Base-by-base conservation (phyloP, 306 rosid species). In the Psophocarpus tetragonolobus region DNA sequence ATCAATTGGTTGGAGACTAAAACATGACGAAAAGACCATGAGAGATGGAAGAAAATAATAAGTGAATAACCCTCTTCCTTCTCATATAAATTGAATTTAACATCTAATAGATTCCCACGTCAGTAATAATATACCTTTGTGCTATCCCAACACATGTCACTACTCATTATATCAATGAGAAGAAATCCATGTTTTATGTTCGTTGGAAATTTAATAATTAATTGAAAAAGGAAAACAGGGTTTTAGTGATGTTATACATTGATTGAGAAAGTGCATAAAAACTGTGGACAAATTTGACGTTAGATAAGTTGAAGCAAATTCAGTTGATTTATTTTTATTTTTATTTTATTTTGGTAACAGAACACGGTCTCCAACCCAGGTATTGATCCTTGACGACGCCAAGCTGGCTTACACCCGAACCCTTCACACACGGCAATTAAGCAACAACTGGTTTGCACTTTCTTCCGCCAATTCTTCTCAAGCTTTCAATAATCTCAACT, bases 371-470 rank as follows among this genome's bases (percentile, higher is more conserved):
- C 76, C 80, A 75, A 57, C 84, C 80, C 80, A 74, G 84, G 57
- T 15, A 42, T 57, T 15, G 33, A 45, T 65, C 47, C 14, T n/a
- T 65, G 32, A 10, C 32, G 18, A 35, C n/a, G 70, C 53, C 73
- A 38, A 79, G 84, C 86, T 85, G 88, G 78, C 48, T 67, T 54
- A 78, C 85, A 85, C 76, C 73, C 63, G 23, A 26, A 51, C 47
- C 74, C 83, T 77, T 27, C 53, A 81, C 83, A 85, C 75, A 33
- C 71, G 61, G 71, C 51, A 65, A 39, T 71, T 77, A 71, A 82
- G 26, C 39, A 63, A 42, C 84, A 77, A 81, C 88, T 85, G 86
- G 84, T 82, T 45, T 74, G 84, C 88, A 85, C 88, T 82, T 68
- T 18, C 78, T 39, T 7, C 21, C 38, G 38, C 42, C 23, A 32